Base-by-base conservation (phyloP, 2,329 filamentous ascomycete genomes). In the Pseudopyricularia cyperi region DNA sequence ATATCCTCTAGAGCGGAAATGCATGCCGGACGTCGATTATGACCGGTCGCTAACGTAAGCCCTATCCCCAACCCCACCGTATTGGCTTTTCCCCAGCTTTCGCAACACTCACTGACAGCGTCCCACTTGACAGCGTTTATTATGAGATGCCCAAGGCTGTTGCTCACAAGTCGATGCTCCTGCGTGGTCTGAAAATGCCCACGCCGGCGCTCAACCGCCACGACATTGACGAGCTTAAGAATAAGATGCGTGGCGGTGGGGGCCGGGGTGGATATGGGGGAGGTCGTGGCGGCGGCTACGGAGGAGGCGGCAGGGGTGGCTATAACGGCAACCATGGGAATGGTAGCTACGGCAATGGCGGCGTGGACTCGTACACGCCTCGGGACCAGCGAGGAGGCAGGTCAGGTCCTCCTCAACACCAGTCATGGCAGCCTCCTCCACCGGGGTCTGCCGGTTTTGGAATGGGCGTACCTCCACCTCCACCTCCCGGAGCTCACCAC, bases 111-210 rank as follows among this genome's bases (percentile, higher is more conserved):
- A 50, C 39, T n/a, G 15, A 46, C 17, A 35, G 46, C 37, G 15
- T 53, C 67, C 71, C 63, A 70, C 58, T 12, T 46, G 28, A 39
- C 57, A 95, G 87, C 62, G 89, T 97, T 11, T 73, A 87, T 61
- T 98, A 94, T 63, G 81, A 89, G 46, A 85, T 96, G 68, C 90
- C 76, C 39, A 80, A 80, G 17, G 74, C 73, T 9, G 78, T 87
- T 59, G 72, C 80, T 4, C 93, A 98, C 69, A 96, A 96, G 65
- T 96, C 90, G 6, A 94, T 95, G 86, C 77, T 98, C 14, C 75
- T 98, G 34, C 83, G 89, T 3, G 93, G 93, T 12, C 82, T 90
- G 37, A 82, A 84, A 59, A 75, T 90, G 53, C 80, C 86, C 4
- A 69, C 76, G 2, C 80, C 87, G 2, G 84, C 81, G 9, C 77